Evolutionary conservation across 2,329 filamentous ascomycete species (phyloP).

Genomic region (Penicillium sp.): DNA sequence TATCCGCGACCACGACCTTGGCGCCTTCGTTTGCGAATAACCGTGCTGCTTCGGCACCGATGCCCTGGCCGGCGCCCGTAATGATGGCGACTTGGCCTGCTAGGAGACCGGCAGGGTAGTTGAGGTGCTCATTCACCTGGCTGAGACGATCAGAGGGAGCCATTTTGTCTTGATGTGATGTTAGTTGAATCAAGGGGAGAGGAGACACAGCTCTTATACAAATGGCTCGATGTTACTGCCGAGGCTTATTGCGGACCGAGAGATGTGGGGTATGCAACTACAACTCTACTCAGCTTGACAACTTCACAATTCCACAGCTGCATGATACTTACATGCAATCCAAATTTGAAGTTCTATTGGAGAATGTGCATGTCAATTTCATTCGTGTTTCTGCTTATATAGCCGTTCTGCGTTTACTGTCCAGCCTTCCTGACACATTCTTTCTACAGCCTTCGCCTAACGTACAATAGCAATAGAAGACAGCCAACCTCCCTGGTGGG

Average conservation of each 20-base stretch:
- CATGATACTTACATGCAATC: not conserved
- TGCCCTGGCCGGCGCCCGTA: constrained; percentile 83
- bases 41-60: constrained; percentile 79
- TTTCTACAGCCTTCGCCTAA: not conserved
- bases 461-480: constrained; percentile 8
- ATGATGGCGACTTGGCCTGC: constrained; percentile 82
- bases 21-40: constrained; percentile 87
- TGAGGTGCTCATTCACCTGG: constrained; percentile 77
- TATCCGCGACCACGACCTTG: constrained; percentile 80
- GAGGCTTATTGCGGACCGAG: constrained; percentile 25
- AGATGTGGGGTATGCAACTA: constrained; percentile 21
- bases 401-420: constrained; percentile 19
- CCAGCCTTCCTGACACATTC: constrained; percentile 1
- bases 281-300: not conserved
- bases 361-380: constrained; percentile 4
- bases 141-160: constrained; percentile 59
- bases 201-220: constrained; percentile 13
- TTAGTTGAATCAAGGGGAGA: not conserved
- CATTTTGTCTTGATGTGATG: constrained; percentile 28
- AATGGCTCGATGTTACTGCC: constrained; percentile 14
- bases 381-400: constrained; percentile 6
- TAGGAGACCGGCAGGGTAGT: constrained; percentile 78
- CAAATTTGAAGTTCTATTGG: not conserved
- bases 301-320: not conserved
- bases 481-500: not conserved